Evolutionary conservation across 768 basidiomycete species (phyloP).

Genomic region (Lentinus tigrinus): DNA sequence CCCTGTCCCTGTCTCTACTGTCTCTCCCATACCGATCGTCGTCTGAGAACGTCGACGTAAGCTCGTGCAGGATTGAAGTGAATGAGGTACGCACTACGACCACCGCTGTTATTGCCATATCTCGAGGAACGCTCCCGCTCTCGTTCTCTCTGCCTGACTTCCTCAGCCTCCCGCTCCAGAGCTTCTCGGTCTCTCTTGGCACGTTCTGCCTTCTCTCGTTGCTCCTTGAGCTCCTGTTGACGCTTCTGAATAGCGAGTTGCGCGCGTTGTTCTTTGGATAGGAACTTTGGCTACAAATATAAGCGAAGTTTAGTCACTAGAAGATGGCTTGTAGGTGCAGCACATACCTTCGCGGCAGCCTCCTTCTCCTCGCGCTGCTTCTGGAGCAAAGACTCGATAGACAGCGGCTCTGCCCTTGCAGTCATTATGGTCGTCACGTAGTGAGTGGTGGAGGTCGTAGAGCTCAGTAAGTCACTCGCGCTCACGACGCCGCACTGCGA

Average conservation of each 20-base stretch:
- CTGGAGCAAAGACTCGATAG: slow-evolving; percentile 83
- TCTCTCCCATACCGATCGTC: slow-evolving; percentile 43
- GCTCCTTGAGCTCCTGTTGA: slow-evolving; percentile 74
- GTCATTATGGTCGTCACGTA: slow-evolving; percentile 34
- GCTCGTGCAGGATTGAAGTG: too few species aligned
- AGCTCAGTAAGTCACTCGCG: background rate
- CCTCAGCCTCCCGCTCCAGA: slow-evolving; percentile 77
- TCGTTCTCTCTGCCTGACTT: slow-evolving; percentile 50
- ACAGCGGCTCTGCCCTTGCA: slow-evolving; percentile 66
- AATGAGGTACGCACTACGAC: slow-evolving; percentile 37
- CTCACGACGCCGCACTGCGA: too few species aligned
- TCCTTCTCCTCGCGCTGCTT: slow-evolving; percentile 90
- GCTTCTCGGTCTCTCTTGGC: slow-evolving; percentile 59
- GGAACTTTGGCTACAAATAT: slow-evolving; percentile 77
- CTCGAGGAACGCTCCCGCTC: slow-evolving; percentile 39
- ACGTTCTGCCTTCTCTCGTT: slow-evolving; percentile 65
- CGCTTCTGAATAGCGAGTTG: slow-evolving; percentile 86
- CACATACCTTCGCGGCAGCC: slow-evolving; percentile 80
- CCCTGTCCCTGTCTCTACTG: slow-evolving; percentile 35
- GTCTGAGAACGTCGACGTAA: slow-evolving; percentile 28
- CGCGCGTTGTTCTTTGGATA: slow-evolving; percentile 90
- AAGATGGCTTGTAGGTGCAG: background rate
- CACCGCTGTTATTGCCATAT: slow-evolving; percentile 44
- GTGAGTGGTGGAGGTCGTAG: background rate
- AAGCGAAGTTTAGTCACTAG: background rate